Base-by-base conservation (phyloP, 495 filamentous ascomycete genomes). In the Aspergillus saccharolyticus region DNA sequence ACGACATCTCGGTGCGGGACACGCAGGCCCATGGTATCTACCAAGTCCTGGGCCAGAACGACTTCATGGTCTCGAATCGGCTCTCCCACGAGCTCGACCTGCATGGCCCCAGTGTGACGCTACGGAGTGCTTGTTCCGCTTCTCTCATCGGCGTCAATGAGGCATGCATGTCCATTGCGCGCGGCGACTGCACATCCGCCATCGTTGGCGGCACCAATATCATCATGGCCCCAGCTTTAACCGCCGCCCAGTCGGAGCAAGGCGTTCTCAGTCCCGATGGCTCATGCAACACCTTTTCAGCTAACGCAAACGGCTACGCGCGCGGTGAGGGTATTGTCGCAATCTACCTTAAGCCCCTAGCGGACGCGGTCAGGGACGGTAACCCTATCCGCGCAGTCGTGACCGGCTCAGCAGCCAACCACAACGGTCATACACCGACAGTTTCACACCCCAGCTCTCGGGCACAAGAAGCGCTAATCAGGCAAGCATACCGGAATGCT, bases 261-360 rank as follows among this genome's bases (percentile, higher is more conserved):
- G 33, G 44, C 10, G 61, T 65, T 2, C 30, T 74, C 3, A 65
- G 62, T 1, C 52, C 55, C 0, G 58, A 39, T 4, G 59, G 60
- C 0, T 46, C 52, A 4, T 87, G 80, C 42, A 74, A 82, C 53
- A 81, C 80, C 0, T 91, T 86, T 57, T 83, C 86, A 60, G 71
- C 73, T 1, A 56, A 67, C 10, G 87, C 83, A 0, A 77, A 84
- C 56, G 87, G 87, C 0, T 89, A 84, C 62, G 83, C 69, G 0
- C 78, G 85, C 15, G 87, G 77, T 4, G 87, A 89, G 59, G 70
- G 62, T 0, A 60, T 74, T n/a, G 61, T 24, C 45, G 68, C 69
- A 0, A 43, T 77, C 2, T 70, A 66, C 20, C 33, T 80, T 4
- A 79, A 75, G 46, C 28, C 4, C 0, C 52, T 72, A 0, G 33